Evolutionary conservation across 108 stramenopile species (phyloP).

Genomic region (Mayamaea pseudoterrestris): DNA sequence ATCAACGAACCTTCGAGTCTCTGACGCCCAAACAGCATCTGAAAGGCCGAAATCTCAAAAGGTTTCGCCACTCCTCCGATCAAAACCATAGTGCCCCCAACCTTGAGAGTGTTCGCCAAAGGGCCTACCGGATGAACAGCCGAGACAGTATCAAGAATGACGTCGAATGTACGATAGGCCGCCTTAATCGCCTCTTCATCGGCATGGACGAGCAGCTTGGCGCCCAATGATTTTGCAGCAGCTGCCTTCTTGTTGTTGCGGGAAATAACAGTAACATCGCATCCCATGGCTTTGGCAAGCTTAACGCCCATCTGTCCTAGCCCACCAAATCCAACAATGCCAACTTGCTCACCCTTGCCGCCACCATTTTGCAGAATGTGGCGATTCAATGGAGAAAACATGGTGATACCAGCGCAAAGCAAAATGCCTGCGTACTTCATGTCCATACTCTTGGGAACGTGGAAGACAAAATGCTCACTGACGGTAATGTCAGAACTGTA

Average conservation of each 20-base stretch:
- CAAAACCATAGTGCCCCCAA: conserved; percentile 20
- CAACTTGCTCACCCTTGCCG: conserved; percentile 23
- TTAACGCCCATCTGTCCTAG: conserved; percentile 53
- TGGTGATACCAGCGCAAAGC: conserved; percentile 60
- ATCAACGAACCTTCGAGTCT: conserved; percentile 23
- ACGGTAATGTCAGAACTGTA: conserved; percentile 26
- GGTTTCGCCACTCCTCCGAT: conserved; percentile 17
- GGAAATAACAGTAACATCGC: conserved; percentile 25
- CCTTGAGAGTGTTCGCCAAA: conserved; percentile 19
- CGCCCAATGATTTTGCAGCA: conserved; percentile 22
- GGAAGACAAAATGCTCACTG: conserved; percentile 25
- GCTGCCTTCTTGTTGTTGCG: conserved; percentile 33
- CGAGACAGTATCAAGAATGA: conserved; percentile 35
- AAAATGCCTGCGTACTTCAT: conserved; percentile 22
- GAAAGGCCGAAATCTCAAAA: conserved; percentile 10
- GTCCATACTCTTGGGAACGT: conserved; percentile 23
- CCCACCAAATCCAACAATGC: conserved; percentile 48
- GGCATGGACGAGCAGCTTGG: conserved; percentile 15
- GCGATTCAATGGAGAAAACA: conserved; percentile 33
- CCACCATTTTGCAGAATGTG: conserved; percentile 15
- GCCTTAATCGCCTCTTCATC: conserved; percentile 22
- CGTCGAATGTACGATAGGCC: conserved; percentile 21
- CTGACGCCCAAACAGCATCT: conserved; percentile 8
- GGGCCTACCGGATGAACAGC: conserved; percentile 18
- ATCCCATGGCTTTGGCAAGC: conserved; percentile 34